A percentile compares a stretch with the other conserved stretches of the same genome.
Conservation (phyloP, 805 yeast genomes). For the Yarrowia sp. region DNA sequence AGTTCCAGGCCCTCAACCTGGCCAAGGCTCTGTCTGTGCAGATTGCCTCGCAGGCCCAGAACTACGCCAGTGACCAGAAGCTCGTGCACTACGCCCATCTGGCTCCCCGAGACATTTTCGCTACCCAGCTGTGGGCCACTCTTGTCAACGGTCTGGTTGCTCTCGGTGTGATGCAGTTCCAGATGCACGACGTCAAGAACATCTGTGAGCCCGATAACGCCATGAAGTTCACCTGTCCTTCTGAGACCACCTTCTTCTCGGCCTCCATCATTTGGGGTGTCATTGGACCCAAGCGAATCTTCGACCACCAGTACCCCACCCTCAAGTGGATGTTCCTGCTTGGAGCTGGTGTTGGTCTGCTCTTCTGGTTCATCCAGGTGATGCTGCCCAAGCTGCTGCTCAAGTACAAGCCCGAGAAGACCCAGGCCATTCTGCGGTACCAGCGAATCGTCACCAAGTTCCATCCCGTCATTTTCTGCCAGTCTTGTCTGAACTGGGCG, state of each 20-base stretch:
- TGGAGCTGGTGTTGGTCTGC: constrained; percentile 45
- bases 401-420: constrained; percentile 37
- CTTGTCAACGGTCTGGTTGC: constrained; percentile 50
- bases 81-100: constrained; percentile 65
- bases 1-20: constrained; percentile 66
- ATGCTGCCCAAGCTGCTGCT: constrained; percentile 42
- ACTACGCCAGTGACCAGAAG: constrained; percentile 64
- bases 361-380: constrained; percentile 25
- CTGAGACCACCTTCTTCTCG: constrained; percentile 56
- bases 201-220: constrained; percentile 44
- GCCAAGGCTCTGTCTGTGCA: constrained; percentile 67
- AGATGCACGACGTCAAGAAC: constrained; percentile 47
- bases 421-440: neutral
- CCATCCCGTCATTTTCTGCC: constrained; percentile 20
- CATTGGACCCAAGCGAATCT: constrained; percentile 58
- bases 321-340: constrained; percentile 44
- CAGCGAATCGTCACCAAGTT: constrained; percentile 4
- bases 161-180: constrained; percentile 48
- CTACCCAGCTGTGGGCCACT: constrained; percentile 52
- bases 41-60: constrained; percentile 66
- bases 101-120: constrained; percentile 64
- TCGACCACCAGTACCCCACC: constrained; percentile 47
- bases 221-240: constrained; percentile 49
- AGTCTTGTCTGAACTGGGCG: constrained; percentile 15
- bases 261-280: constrained; percentile 57